Conservation (phyloP, 257 asterid genomes). For the Solanum piurae region DNA sequence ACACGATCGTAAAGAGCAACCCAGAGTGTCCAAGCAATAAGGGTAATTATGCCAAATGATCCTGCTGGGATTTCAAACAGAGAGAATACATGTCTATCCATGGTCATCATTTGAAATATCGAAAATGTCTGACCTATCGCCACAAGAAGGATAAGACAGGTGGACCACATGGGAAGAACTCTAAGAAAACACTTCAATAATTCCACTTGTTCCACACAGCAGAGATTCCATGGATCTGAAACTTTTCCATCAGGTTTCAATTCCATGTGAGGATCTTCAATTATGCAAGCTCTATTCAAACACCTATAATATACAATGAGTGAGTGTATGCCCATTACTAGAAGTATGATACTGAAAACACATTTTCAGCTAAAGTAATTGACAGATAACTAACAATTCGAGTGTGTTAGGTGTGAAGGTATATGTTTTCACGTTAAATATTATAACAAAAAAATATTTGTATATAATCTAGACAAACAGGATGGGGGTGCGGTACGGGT, state of each 20-base stretch:
- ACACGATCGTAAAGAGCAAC: not conserved
- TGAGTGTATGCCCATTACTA: not conserved
- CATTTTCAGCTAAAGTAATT: not conserved
- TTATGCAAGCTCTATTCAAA: conserved; percentile 9
- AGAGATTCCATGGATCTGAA: conserved; percentile 1
- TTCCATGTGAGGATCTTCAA: conserved; percentile 2
- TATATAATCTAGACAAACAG: not conserved
- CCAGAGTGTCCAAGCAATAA: not conserved
- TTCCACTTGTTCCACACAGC: conserved; percentile 10
- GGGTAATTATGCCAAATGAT: not conserved
- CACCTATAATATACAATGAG: conserved; percentile 6
- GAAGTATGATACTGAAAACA: not conserved
- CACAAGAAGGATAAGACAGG: not conserved
- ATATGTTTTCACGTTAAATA: not conserved
- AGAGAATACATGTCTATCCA: not conserved
- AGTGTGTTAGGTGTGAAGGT: not conserved
- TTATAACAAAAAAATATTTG: not conserved
- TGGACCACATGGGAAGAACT: conserved; percentile 8
- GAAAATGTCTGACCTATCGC: not conserved
- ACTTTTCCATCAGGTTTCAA: conserved; percentile 5
- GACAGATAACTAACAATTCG: not conserved
- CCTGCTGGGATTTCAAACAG: conserved; percentile 13
- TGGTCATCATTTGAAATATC: not conserved
- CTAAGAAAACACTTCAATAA: conserved; percentile 1
- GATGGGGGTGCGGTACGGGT: not conserved